A percentile compares a stretch with the other conserved stretches of the same genome.
Conservation (phyloP, 371 early-diverging fungal genomes). For the Mucor sp. region DNA sequence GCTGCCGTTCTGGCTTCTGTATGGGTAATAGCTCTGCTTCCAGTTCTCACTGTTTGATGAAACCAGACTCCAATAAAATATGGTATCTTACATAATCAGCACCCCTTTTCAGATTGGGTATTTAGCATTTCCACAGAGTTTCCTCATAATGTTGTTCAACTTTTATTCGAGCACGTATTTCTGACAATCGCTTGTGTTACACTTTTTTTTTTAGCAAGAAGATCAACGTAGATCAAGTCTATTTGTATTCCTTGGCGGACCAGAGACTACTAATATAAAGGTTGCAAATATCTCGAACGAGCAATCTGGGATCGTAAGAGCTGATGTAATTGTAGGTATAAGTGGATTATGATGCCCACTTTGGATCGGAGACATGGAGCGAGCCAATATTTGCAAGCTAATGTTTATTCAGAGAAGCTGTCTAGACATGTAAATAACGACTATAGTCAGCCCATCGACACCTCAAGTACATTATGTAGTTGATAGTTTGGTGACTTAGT, state of each 20-base stretch:
- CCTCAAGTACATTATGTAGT: no score
- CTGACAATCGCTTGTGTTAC: background rate
- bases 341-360: no score
- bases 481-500: no score
- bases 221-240: background rate
- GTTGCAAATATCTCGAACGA: background rate
- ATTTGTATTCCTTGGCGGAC: background rate
- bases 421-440: background rate
- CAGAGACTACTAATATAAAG: background rate
- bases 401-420: background rate
- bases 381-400: background rate
- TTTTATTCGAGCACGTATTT: background rate
- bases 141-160: background rate
- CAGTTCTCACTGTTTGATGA: background rate
- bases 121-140: background rate
- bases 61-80: background rate
- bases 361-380: background rate
- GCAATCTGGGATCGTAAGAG: background rate
- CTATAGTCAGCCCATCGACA: background rate
- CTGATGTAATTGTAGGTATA: background rate
- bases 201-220: background rate
- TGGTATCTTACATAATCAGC: background rate
- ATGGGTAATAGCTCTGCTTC: background rate
- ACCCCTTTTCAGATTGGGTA: background rate
- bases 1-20: background rate